Percentiles rank a stretch among this genome's conserved stretches.
Conservation (phyloP, 1,139 yeast species). For the Candida gigantensis region DNA sequence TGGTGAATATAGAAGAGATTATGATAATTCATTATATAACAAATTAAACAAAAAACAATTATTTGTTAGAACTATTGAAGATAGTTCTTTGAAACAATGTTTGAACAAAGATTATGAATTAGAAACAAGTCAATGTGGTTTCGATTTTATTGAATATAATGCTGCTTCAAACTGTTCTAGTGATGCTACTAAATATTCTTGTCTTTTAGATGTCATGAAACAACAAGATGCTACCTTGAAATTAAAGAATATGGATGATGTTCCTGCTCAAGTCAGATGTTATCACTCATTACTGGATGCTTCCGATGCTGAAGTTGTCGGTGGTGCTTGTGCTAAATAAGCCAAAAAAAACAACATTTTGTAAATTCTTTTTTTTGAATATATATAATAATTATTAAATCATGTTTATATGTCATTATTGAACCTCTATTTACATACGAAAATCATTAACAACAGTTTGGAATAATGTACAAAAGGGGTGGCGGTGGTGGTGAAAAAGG, state of each 20-base stretch:
- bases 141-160: conserved; percentile 16
- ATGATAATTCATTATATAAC: conserved; percentile 16
- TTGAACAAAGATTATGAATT: conserved; percentile 15
- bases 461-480: too few species aligned
- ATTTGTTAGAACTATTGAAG: conserved; percentile 16
- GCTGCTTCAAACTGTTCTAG: conserved; percentile 15
- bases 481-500: too few species aligned
- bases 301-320: conserved; percentile 10
- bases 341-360: background rate
- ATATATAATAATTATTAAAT: too few species aligned
- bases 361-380: too few species aligned
- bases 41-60: conserved; percentile 11
- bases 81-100: conserved; percentile 12
- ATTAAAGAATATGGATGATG: conserved; percentile 17
- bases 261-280: conserved; percentile 20
- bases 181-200: conserved; percentile 16
- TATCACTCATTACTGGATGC: conserved; percentile 15
- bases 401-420: too few species aligned
- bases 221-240: conserved; percentile 17
- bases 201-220: conserved; percentile 18
- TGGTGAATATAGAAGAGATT: conserved; percentile 15
- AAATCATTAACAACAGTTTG: too few species aligned
- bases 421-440: conserved; percentile 3
- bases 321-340: conserved; percentile 18
- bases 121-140: conserved; percentile 18